Base-by-base conservation (phyloP, 1,284 basidiomycete genomes). In the Dichomitus squalens region DNA sequence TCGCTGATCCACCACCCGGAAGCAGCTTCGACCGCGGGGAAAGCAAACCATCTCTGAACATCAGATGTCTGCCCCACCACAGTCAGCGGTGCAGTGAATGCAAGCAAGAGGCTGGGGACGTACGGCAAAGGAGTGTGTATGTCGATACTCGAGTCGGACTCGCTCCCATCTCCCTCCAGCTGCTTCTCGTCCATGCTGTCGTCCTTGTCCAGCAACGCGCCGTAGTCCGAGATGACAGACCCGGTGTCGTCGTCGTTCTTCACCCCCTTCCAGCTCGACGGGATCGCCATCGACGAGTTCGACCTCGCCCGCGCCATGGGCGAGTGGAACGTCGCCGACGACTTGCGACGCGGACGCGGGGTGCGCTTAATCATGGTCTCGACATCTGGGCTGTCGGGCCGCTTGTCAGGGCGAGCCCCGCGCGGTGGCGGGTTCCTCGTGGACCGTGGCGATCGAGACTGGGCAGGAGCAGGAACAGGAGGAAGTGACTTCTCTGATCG, bases 91-190 rank as follows among this genome's bases (percentile, higher is more conserved):
- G 18, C 12, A 33, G 2, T 3, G 7, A 2, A 21, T 0, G 8
- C 25, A 16, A 1, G n/a, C 14, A 39, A 7, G 29, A 38, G 53
- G 52, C 27, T 31, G 55, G 38, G 57, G 8, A 85, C 89, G 73
- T 66, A 90, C 87, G 90, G 88, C 7, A 92, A 69, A 0, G 90
- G 88, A 1, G 90, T 92, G 64, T 90, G 87, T 33, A 92, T 68
- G 73, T 92, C 90, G 52, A 92, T 71, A 68, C 87, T 88, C 14
- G 88, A 90, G 69, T 89, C 88, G 14, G 80, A 82, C 50, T 76
- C 82, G 48, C 76, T 81, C 6, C 73, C 80, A 7, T 66, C 74
- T 14, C 70, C 76, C 14, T 77, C 77, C 49, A 72, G 53, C 53
- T 71, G 66, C 36, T 59, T 61, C 47, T 70, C 70, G 39, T 57